These are phyloP conservation scores for Saturnispora besseyi DNA, from an alignment of 805 yeast genomes.

Conservation along the genomic window DNA sequence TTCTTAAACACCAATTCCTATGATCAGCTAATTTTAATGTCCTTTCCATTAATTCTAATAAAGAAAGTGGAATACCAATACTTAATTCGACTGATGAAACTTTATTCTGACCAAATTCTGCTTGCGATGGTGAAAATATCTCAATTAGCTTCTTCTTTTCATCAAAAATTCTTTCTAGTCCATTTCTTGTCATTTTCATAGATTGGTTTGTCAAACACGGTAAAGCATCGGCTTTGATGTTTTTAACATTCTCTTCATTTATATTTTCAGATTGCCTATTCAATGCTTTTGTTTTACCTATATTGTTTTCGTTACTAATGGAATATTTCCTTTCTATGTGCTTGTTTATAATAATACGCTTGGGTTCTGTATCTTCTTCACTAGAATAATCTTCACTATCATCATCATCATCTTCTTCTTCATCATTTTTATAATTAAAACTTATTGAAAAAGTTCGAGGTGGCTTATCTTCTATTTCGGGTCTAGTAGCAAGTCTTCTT, in stretches of 20 bases:
- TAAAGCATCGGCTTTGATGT: constrained; percentile 12
- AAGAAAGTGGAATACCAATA: constrained; percentile 40
- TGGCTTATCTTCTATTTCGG: constrained; percentile 25
- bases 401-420: constrained; percentile 9
- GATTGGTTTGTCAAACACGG: constrained; percentile 16
- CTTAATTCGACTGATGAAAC: constrained; percentile 30
- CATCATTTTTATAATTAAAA: constrained; percentile 17
- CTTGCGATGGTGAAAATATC: constrained; percentile 17
- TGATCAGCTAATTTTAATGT: constrained; percentile 42
- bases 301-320: neutral
- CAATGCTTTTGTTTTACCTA: neutral
- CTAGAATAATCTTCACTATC: constrained; percentile 3
- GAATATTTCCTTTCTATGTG: neutral
- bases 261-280: neutral
- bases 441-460: constrained; percentile 25
- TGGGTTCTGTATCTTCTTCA: neutral
- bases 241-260: neutral
- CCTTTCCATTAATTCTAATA: constrained; percentile 39
- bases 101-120: constrained; percentile 7
- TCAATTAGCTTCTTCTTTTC: constrained; percentile 8
- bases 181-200: constrained; percentile 3
- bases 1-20: constrained; percentile 36
- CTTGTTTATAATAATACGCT: neutral
- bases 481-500: constrained; percentile 19
- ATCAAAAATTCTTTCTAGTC: constrained; percentile 12